Evolutionary conservation across 768 basidiomycete species (phyloP).

Genomic region (Cystobasidium ongulense): DNA sequence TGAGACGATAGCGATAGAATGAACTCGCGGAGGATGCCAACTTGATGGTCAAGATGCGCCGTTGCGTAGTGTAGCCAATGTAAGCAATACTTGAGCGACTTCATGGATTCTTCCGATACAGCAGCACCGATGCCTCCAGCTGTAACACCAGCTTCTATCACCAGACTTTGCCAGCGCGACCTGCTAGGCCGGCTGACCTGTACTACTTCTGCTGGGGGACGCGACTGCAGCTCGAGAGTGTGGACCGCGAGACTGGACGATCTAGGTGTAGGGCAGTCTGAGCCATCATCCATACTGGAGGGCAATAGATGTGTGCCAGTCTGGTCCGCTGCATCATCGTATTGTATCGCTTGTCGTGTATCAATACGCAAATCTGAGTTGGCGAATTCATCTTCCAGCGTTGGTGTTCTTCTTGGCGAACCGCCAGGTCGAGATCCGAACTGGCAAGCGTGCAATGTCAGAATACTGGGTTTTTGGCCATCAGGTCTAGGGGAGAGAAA

Average conservation of each 20-base stretch:
- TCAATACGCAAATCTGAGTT: background rate
- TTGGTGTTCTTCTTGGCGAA: background rate
- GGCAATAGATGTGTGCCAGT: background rate
- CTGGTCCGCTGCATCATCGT: background rate
- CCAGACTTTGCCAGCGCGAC: conserved; percentile 75
- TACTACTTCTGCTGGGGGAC: background rate
- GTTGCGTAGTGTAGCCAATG: conserved; percentile 91
- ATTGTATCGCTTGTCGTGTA: background rate
- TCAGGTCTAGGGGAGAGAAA: background rate
- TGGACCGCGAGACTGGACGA: background rate
- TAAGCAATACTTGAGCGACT: conserved; percentile 71
- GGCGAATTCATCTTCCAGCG: background rate
- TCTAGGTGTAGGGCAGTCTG: background rate
- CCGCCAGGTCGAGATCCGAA: background rate
- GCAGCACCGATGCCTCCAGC: conserved; percentile 66
- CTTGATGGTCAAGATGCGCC: conserved; percentile 75
- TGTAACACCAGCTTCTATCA: conserved; percentile 64
- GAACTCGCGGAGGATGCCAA: conserved; percentile 72
- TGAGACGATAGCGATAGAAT: conserved; percentile 53
- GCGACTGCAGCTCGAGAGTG: background rate
- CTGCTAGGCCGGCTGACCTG: conserved; percentile 40
- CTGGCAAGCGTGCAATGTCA: background rate
- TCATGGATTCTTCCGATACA: conserved; percentile 82
- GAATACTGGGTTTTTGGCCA: background rate
- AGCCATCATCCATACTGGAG: background rate